Base-by-base conservation (phyloP, 1,284 basidiomycete species). In the Moesziomyces sp. region DNA sequence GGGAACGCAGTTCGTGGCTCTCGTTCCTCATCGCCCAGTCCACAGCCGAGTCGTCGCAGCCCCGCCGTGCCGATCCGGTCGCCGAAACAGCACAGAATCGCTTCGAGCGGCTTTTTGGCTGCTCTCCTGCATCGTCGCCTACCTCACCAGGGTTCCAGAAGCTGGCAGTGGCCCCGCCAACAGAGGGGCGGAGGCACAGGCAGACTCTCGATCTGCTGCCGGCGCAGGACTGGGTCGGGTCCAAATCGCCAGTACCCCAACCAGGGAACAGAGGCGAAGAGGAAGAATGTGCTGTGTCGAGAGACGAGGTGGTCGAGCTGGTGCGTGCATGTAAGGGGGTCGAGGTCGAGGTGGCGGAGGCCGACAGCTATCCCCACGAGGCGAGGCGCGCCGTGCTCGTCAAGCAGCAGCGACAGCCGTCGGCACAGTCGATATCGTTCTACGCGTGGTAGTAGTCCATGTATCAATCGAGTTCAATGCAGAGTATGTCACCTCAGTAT, bases 101-200 rank as follows among this genome's bases (percentile, higher is more conserved):
- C 9, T 72, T 72, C n/a, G 38, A 72, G 33, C 42, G 63, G 0
- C 18, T 72, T n/a, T 72, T 72, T 33, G 68, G 68, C n/a, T 66
- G 68, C n/a, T 72, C 68, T 0, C 68, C 63, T 7, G 55, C 33
- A 3, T 18, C 68, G 2, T 72, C 68, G 4, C 62, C 68, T 11
- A 66, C 55, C 16, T 44, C 60, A 6, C 18, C 56, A 0, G 24
- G 5, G 5, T 68, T 62, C 11, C 21, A 26, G 0, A 7, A 26
- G 24, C 24, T 26, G 24, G 6, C 5, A 26, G 24, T 5, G 3
- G 24, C 24, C 24, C 24, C 24, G 24, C 24, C 24, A 26, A 7
- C 18, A 0, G 46, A 21, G 33, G 8, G 24, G 9, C 18, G 23
- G 14, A 55, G 44, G 26, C 63, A 35, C 33, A 43, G 66, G 42